Evolutionary conservation across 345 rosid genomes (phyloP).

Genomic region (Clausena lansium): DNA sequence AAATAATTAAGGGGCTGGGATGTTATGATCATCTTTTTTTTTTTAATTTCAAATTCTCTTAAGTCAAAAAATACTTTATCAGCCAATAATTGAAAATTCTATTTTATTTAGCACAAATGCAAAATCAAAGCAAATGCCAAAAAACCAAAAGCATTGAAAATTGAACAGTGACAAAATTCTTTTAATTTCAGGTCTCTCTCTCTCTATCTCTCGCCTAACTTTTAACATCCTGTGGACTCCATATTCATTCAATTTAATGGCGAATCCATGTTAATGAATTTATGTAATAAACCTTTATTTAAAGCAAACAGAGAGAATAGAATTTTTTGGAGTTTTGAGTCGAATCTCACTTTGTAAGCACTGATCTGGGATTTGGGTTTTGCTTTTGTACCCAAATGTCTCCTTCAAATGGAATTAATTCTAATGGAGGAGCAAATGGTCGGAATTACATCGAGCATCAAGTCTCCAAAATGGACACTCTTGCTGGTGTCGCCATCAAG

Average conservation of each 20-base stretch:
- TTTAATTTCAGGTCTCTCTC: neutral
- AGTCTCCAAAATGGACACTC: constrained; percentile 62
- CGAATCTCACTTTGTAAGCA: neutral
- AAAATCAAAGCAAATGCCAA: neutral
- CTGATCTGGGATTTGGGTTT: constrained; percentile 10
- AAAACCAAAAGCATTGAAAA: neutral
- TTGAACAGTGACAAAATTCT: neutral
- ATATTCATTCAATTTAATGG: neutral
- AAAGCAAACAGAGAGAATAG: neutral
- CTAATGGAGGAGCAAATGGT: constrained; percentile 14
- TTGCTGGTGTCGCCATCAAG: constrained; percentile 72
- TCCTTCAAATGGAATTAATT: constrained; percentile 30
- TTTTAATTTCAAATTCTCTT: neutral
- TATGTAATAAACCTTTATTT: neutral
- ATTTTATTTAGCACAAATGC: neutral
- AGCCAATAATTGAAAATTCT: neutral
- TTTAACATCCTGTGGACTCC: neutral
- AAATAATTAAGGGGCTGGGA: neutral
- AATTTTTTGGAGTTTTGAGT: neutral
- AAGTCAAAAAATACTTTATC: neutral
- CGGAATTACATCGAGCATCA: constrained; percentile 48
- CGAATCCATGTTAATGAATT: neutral
- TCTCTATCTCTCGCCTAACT: neutral
- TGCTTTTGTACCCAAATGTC: constrained; percentile 27
- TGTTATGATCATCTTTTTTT: neutral